phyloP scores from a whole-genome alignment of 2,329 filamentous ascomycete species.

The Neonectria sp. region DNA sequence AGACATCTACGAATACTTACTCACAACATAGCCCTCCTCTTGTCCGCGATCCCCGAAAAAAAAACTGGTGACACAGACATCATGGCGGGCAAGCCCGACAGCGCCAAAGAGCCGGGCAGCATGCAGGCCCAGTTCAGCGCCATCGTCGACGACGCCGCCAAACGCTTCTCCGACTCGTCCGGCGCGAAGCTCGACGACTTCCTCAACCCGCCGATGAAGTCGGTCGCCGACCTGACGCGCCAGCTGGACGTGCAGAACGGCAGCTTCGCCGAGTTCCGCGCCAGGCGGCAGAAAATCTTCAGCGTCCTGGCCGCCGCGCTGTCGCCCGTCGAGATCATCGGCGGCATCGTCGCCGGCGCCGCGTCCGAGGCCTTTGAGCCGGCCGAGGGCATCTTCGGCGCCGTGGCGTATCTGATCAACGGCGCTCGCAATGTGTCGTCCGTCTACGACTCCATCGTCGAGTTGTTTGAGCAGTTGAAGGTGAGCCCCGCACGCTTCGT shows the following conservation, averaged over 20 bases:
- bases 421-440: slow-evolving; percentile 62
- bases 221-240: slow-evolving; percentile 50
- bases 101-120: slow-evolving; percentile 11
- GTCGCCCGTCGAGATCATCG: slow-evolving; percentile 57
- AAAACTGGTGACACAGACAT: slow-evolving; percentile 4
- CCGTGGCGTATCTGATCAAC: slow-evolving; percentile 59
- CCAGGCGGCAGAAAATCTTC: slow-evolving; percentile 53
- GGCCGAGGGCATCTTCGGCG: slow-evolving; percentile 58
- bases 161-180: slow-evolving; percentile 49
- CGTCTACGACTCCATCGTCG: slow-evolving; percentile 61
- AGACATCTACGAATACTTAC: neutral
- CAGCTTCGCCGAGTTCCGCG: slow-evolving; percentile 55
- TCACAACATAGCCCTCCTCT: neutral
- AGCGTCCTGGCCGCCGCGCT: slow-evolving; percentile 51
- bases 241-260: slow-evolving; percentile 55
- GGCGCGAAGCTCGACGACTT: slow-evolving; percentile 51
- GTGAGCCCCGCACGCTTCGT: slow-evolving; percentile 42
- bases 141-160: slow-evolving; percentile 54
- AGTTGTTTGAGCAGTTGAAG: slow-evolving; percentile 59
- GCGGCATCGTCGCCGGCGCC: slow-evolving; percentile 55
- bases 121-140: slow-evolving; percentile 45
- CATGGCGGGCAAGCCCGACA: slow-evolving; percentile 8
- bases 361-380: slow-evolving; percentile 58
- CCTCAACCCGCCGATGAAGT: slow-evolving; percentile 51
- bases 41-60: neutral